These are phyloP conservation scores for Irpex sp. DNA, from an alignment of 1,284 basidiomycete species.

Conservation along the genomic window DNA sequence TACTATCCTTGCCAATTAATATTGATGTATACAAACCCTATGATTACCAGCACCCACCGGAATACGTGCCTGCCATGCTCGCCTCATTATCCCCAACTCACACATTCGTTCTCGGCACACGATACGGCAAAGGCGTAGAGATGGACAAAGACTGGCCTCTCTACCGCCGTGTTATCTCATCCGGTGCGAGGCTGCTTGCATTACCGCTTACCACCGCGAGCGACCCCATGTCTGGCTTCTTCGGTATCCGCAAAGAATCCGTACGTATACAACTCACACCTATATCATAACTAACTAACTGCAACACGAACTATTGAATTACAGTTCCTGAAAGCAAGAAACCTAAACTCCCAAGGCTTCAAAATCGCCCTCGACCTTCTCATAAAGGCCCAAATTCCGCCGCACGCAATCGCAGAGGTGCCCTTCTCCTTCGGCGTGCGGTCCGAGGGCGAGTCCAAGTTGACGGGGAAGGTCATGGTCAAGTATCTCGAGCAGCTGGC, in stretches of 20 bases:
- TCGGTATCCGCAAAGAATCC: constrained; percentile 37
- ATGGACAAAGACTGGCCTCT: constrained; percentile 44
- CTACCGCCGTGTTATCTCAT: constrained; percentile 39
- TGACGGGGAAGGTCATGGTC: constrained; percentile 30
- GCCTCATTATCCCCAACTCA: constrained; percentile 29
- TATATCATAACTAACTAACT: too few species aligned
- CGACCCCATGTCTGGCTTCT: constrained; percentile 46
- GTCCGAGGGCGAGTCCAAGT: constrained; percentile 30
- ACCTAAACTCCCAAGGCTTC: constrained; percentile 29
- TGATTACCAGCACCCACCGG: constrained; percentile 36
- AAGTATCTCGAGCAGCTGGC: constrained; percentile 30
- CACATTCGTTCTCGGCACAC: constrained; percentile 39
- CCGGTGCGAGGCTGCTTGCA: constrained; percentile 39
- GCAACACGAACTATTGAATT: neutral
- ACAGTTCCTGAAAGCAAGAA: constrained; percentile 29
- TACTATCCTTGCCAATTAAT: neutral
- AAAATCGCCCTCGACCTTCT: constrained; percentile 34
- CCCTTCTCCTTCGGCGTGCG: constrained; percentile 32
- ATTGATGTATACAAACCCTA: too few species aligned
- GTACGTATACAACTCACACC: constrained; percentile 26
- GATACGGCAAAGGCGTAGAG: constrained; percentile 39
- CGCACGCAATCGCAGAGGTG: constrained; percentile 29
- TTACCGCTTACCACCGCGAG: constrained; percentile 36
- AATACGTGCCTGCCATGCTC: constrained; percentile 35
- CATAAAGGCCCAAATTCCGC: constrained; percentile 27